Evolutionary conservation across 345 rosid genomes (phyloP).

Genomic region (Bruguiera gymnorhiza): DNA sequence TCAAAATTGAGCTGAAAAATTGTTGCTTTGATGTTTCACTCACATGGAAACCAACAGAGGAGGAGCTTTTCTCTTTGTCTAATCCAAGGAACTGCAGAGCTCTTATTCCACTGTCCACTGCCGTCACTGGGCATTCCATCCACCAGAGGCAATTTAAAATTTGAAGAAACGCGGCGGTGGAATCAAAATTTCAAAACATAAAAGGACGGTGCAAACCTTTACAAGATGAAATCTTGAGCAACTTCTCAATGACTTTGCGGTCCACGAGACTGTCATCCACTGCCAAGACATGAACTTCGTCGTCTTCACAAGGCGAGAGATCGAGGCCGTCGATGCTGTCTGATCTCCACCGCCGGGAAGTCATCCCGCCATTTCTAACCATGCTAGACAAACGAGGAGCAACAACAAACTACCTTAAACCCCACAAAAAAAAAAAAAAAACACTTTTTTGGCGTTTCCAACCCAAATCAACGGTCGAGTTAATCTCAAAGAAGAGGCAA

Average conservation of each 20-base stretch:
- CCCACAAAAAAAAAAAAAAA: too few relatives aligned
- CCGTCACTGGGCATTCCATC: conserved; percentile 54
- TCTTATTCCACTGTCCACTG: conserved; percentile 80
- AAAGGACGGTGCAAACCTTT: conserved; percentile 47
- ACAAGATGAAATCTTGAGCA: conserved; percentile 72
- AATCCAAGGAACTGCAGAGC: conserved; percentile 84
- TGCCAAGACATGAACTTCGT: conserved; percentile 81
- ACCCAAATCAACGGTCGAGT: too few relatives aligned
- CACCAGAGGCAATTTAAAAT: too few relatives aligned
- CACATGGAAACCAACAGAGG: conserved; percentile 39
- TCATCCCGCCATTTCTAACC: conserved; percentile 48
- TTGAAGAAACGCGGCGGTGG: not conserved
- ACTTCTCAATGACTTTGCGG: conserved; percentile 77
- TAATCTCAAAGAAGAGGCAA: not conserved
- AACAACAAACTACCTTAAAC: not conserved
- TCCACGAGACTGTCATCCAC: conserved; percentile 90
- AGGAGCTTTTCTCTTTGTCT: conserved; percentile 49
- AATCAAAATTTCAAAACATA: not conserved
- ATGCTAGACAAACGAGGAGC: conserved; percentile 10
- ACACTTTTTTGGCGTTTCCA: too few relatives aligned
- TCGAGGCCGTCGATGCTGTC: conserved; percentile 44
- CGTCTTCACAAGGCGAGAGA: conserved; percentile 23
- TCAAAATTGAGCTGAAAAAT: not conserved
- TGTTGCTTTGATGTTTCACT: conserved; percentile 5
- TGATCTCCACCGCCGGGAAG: conserved; percentile 40